phyloP scores from a whole-genome alignment of 148 eudicot genomes.

The Beta vulgaris region DNA sequence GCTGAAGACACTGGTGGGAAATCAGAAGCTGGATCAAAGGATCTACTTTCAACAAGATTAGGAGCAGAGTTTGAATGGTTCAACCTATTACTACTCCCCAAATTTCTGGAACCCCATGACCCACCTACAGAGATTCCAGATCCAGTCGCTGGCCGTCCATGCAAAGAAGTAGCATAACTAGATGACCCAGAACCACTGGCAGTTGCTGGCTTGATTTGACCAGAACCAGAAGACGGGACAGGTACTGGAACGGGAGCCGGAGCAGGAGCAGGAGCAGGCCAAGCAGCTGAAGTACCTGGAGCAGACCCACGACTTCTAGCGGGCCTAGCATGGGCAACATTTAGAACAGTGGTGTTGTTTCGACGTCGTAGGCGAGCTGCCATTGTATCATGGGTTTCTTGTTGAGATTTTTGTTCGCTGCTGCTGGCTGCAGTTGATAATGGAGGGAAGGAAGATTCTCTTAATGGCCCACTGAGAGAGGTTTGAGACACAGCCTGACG shows the following conservation, averaged over 20 bases:
- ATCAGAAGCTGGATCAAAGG: constrained; percentile 52
- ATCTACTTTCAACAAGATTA: constrained; percentile 41
- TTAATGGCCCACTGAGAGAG: constrained; percentile 43
- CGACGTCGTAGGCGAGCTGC: constrained; percentile 64
- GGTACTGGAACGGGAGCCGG: constrained; percentile 13
- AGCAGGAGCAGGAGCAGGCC: constrained; percentile 18
- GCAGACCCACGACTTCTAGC: constrained; percentile 34
- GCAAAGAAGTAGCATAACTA: constrained; percentile 48
- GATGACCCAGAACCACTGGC: constrained; percentile 37
- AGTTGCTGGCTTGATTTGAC: constrained; percentile 35
- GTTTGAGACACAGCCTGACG: constrained; percentile 71
- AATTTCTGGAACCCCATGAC: constrained; percentile 39
- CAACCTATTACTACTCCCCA: constrained; percentile 39
- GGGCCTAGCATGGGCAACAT: constrained; percentile 50
- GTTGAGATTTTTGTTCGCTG: constrained; percentile 48
- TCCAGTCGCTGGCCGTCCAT: constrained; percentile 32
- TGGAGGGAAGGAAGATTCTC: constrained; percentile 83
- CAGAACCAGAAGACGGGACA: constrained; percentile 30
- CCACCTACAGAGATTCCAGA: constrained; percentile 30
- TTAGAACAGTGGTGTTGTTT: constrained; percentile 38
- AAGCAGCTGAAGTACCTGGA: constrained; percentile 18
- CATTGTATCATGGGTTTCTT: constrained; percentile 54
- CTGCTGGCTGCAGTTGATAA: constrained; percentile 48
- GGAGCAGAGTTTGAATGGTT: constrained; percentile 77
- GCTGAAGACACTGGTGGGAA: constrained; percentile 83